Base-by-base conservation (phyloP, 768 basidiomycete species). In the Psilocybe cyanescens region DNA sequence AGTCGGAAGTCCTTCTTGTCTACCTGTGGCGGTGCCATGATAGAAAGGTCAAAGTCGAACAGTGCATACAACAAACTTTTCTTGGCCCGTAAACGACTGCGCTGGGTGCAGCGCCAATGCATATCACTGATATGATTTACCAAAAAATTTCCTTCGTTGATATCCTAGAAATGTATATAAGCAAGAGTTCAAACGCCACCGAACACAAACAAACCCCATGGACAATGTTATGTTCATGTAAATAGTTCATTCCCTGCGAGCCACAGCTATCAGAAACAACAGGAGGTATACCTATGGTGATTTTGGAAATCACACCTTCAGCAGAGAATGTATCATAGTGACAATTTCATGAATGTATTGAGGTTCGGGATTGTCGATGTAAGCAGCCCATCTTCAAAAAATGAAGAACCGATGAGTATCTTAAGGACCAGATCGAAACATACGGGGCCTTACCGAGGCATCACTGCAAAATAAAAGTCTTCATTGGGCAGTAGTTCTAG, bases 401-500 rank as follows among this genome's bases (percentile, higher is more conserved):
- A 19, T 1, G 19, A 19, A 19, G 19, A 19, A 19, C 19, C 19
- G 19, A 19, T 19, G 19, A n/a, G 7, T 28, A 24, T 7, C 9
- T 47, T 24, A 24, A 14, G 24, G 30, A 12, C 17, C 35, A 30
- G 17, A 60, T 31, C 30, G 31, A 16, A 0, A 29, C n/a, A 3
- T 19, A 19, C 8, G 7, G n/a, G n/a, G 49, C 6, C 62, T 46
- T 29, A 73, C 64, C 67, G 68, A 7, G 75, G 75, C 71, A 73
- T 75, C 9, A 76, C 67, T 4, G 59, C 67, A 53, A 75, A 71
- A 51, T 66, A 72, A 30, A 64, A 61, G 7, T 58, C 67, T 14
- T 62, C 59, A 16, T 55, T 50, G 0, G 65, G 54, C 1, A 75
- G 51, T 4, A 76, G 29, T 5, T 74, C 71, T 0, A 76, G 47